Evolutionary conservation across 2,329 filamentous ascomycete species (phyloP).

Genomic region (Ceratocystis colombiana): DNA sequence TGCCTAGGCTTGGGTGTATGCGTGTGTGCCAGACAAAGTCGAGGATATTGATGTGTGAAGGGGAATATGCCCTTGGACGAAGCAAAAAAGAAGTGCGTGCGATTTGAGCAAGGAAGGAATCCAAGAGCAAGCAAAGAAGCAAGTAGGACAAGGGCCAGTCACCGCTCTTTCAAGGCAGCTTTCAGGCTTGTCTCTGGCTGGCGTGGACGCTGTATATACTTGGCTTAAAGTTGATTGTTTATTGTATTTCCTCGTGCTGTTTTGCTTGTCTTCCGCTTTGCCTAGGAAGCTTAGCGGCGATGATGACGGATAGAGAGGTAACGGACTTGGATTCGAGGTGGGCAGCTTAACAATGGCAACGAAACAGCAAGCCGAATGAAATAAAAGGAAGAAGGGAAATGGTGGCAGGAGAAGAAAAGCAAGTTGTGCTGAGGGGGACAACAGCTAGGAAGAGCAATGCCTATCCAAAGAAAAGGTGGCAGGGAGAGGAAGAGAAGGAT

Average conservation of each 20-base stretch:
- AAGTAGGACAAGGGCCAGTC: conserved; percentile 18
- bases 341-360: neutral
- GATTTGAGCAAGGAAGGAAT: conserved; percentile 17
- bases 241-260: neutral
- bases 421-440: neutral
- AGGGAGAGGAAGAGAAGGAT: conserved; percentile 11
- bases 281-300: too few species aligned
- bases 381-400: neutral
- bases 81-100: neutral
- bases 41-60: conserved; percentile 11
- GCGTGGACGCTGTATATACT: neutral
- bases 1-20: neutral
- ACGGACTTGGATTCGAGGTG: conserved; percentile 5
- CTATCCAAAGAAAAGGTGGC: conserved; percentile 8
- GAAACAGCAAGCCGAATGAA: neutral
- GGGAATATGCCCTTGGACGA: conserved; percentile 3
- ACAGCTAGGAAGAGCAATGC: neutral
- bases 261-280: neutral
- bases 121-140: conserved; percentile 13
- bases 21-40: conserved; percentile 3
- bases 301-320: neutral
- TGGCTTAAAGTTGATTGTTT: neutral
- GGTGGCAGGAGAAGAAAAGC: neutral
- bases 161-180: conserved; percentile 24
- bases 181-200: neutral